phyloP scores from a whole-genome alignment of 441 rosid species.

The Aquilaria agallochum region DNA sequence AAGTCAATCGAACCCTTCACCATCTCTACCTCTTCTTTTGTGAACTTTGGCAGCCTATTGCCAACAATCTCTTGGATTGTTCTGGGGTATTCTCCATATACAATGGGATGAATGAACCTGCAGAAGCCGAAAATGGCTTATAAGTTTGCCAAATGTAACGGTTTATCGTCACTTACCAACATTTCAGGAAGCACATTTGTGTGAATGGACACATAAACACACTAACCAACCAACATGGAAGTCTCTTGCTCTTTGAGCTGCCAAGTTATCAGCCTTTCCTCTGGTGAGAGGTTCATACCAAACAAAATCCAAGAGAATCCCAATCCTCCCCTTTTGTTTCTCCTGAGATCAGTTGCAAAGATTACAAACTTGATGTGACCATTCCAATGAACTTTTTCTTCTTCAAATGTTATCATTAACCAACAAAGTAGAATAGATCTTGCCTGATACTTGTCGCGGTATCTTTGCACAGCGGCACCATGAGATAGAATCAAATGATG shows the following conservation, averaged over 20 bases:
- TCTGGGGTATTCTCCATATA: constrained; percentile 86
- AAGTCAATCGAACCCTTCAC: constrained; percentile 91
- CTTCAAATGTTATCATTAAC: background rate
- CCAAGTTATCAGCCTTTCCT: constrained; percentile 74
- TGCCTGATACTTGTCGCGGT: constrained; percentile 74
- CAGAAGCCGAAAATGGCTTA: background rate
- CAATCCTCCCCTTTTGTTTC: constrained; percentile 83
- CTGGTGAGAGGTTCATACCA: constrained; percentile 97
- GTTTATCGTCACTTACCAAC: background rate
- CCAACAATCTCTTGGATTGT: constrained; percentile 77
- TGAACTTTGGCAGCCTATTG: constrained; percentile 73
- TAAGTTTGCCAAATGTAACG: background rate
- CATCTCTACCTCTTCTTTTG: constrained; percentile 62
- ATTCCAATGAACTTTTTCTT: background rate
- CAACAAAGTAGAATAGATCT: constrained; percentile 8
- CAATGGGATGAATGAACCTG: constrained; percentile 92
- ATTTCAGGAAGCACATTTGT: background rate
- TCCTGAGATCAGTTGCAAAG: constrained; percentile 27
- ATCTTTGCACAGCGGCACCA: constrained; percentile 74
- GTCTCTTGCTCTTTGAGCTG: constrained; percentile 97
- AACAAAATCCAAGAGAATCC: constrained; percentile 83
- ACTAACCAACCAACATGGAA: constrained; percentile 91
- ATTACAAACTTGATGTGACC: background rate
- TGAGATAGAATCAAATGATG: constrained; percentile 83
- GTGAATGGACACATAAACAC: background rate